Evolutionary conservation across 306 rosid species (phyloP), one percentile per base, ranked within the genome.

Genomic region (Quercus aquifolioides): DNA sequence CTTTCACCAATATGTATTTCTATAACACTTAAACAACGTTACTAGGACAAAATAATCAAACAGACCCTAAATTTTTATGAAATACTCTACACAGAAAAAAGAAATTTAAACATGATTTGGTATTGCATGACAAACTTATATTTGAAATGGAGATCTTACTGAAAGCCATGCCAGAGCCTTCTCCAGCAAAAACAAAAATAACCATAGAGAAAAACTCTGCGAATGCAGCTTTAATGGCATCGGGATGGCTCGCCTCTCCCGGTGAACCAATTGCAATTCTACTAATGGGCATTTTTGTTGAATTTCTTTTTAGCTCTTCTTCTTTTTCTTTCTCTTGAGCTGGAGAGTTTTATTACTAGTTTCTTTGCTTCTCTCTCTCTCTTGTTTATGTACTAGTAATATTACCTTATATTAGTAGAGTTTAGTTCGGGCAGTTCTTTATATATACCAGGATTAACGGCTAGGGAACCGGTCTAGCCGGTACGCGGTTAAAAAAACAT

Each of bases 111-210:
- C 11, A 2, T 0, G 0, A 41, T 41, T 41, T 41, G 11, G 15
- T 12, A 12, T 12, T 12, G 15, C 54, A 13, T 43, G 59, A 20
- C 5, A 35, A 2, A 14, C 5, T 20, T 6, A 59, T 13, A 38
- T 17, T 25, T 13, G 19, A 30, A 11, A 21, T 6, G 5, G 31
- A 11, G 65, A 79, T 21, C 88, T 84, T 79, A 91, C 93, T 80
- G 55, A 87, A 89, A 71, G 96, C 96, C 91, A 91, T 85, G 73
- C 93, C 94, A 38, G 94, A 93, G 64, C 96, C 98, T 87, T 91
- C 90, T 1, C 98, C 98, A 70, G 96, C 96, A 74, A 93, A 93
- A 26, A 93, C 94, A 77, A 93, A 93, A 69, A 93, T 91, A 21
- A 91, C 55, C 93, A 80, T 91, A 3, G 97, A 93, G 74, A 93